phyloP scores from a whole-genome alignment of 805 yeast genomes.

The Spathaspora passalidarum region DNA sequence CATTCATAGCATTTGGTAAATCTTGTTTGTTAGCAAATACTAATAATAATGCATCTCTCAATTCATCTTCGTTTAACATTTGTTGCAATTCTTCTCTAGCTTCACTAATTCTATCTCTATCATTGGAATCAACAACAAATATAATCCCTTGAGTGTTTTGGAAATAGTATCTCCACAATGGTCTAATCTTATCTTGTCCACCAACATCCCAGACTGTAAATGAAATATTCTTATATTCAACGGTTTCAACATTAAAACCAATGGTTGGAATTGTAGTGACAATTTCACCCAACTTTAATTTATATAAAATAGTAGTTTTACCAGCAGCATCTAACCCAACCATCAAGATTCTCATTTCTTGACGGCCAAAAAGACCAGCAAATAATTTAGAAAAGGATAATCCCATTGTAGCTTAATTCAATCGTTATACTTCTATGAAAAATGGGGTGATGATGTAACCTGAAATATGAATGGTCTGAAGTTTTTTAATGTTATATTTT shows the following conservation, averaged over 20 bases:
- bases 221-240: constrained; percentile 41
- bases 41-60: constrained; percentile 39
- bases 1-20: constrained; percentile 44
- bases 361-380: constrained; percentile 39
- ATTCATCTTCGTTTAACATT: constrained; percentile 43
- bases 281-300: constrained; percentile 41
- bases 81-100: constrained; percentile 44
- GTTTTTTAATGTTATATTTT: neutral
- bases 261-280: constrained; percentile 43
- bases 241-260: constrained; percentile 43
- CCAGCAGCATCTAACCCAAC: constrained; percentile 45
- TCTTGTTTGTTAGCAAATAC: constrained; percentile 43
- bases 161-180: constrained; percentile 44
- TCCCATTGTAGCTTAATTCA: constrained; percentile 24
- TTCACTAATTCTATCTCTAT: constrained; percentile 42
- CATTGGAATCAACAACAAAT: constrained; percentile 42
- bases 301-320: constrained; percentile 41
- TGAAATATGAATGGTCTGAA: neutral
- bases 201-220: constrained; percentile 45
- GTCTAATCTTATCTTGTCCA: constrained; percentile 44
- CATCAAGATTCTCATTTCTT: constrained; percentile 44
- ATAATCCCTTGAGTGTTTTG: constrained; percentile 43
- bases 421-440: neutral
- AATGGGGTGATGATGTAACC: neutral
- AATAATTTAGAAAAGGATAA: constrained; percentile 39